Base-by-base conservation (phyloP, 2,329 filamentous ascomycete species). In the Didymella arachidicola region DNA sequence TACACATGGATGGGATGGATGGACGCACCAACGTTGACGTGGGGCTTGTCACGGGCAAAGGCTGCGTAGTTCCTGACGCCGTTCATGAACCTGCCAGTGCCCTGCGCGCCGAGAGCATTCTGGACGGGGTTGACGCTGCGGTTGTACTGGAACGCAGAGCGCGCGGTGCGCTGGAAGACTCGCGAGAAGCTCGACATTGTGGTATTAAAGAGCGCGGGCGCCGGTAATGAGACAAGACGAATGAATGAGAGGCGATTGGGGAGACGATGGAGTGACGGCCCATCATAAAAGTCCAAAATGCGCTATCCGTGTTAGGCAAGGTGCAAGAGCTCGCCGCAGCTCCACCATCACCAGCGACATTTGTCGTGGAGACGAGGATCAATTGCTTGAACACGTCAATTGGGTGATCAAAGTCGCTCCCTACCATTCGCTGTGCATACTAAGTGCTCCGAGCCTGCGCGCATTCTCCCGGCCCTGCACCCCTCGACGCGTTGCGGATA, bases 11-110 rank as follows among this genome's bases (percentile, higher is more conserved):
- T 32, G 43, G 22, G 47, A 26, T 6, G 38, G 6, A 22, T 8
- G 59, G 11, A 60, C 83, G 69, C 84, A 91, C 95, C 95, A 76
- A 99, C 95, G 83, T 99, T 99, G 68, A 99, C 94, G 80, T 99
- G 95, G 60, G 95, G 95, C 86, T 99, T 99, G 77, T 84, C 88
- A 77, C 95, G 89, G 86, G 96, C 88, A 78, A 90, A 99, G 64
- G 79, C 84, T 59, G 86, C 87, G 77, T 88, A 85, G 70, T 81
- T 82, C 77, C 86, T 81, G 65, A 85, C 84, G 72, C 89, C 80
- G 80, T 87, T 88, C 73, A 89, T 82, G 69, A 89, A 83, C 64
- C 86, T 84, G 68, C 85, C 83, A 67, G 84, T 83, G 75, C 86
- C 87, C 79, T 88, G 85, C 68, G 81, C 80, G 74, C 84, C 84